Evolutionary conservation across 1,139 yeast species (phyloP).

Genomic region (Debaryomyces psychrophilus): DNA sequence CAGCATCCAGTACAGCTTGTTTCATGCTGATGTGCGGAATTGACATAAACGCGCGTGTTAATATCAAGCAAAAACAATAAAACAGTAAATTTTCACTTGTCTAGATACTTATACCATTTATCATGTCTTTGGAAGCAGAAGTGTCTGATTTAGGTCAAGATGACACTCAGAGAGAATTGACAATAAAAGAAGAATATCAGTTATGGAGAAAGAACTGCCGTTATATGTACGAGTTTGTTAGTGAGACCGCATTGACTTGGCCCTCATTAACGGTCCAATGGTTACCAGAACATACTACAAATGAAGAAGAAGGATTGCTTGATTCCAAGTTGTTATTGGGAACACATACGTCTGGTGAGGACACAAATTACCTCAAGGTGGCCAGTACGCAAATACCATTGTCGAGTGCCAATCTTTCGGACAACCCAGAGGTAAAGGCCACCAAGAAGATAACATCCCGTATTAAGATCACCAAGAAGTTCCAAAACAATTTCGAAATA

Average conservation of each 20-base stretch:
- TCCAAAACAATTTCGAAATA: slow-evolving; percentile 58
- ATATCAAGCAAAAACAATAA: not conserved
- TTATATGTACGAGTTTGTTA: slow-evolving; percentile 77
- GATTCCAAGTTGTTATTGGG: slow-evolving; percentile 64
- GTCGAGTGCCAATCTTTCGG: slow-evolving; percentile 19
- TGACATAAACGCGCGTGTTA: not conserved
- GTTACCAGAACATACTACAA: slow-evolving; percentile 54
- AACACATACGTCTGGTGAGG: slow-evolving; percentile 85
- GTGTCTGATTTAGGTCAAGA: not conserved
- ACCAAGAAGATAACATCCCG: slow-evolving; percentile 45
- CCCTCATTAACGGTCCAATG: slow-evolving; percentile 80
- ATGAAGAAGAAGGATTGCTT: slow-evolving; percentile 37
- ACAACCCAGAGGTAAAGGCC: slow-evolving; percentile 22
- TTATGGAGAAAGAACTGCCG: slow-evolving; percentile 81
- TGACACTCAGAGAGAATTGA: slow-evolving; percentile 33
- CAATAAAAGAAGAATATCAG: slow-evolving; percentile 70
- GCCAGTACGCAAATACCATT: slow-evolving; percentile 74
- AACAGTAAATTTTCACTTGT: not conserved
- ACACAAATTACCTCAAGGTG: slow-evolving; percentile 73
- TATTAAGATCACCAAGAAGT: slow-evolving; percentile 64
- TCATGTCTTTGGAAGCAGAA: slow-evolving; percentile 9
- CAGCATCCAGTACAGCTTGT: not conserved
- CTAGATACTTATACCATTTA: not conserved
- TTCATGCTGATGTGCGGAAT: not conserved
- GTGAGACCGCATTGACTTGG: slow-evolving; percentile 79